Evolutionary conservation across 441 rosid species (phyloP).

Genomic region (Brassica hybrid): DNA sequence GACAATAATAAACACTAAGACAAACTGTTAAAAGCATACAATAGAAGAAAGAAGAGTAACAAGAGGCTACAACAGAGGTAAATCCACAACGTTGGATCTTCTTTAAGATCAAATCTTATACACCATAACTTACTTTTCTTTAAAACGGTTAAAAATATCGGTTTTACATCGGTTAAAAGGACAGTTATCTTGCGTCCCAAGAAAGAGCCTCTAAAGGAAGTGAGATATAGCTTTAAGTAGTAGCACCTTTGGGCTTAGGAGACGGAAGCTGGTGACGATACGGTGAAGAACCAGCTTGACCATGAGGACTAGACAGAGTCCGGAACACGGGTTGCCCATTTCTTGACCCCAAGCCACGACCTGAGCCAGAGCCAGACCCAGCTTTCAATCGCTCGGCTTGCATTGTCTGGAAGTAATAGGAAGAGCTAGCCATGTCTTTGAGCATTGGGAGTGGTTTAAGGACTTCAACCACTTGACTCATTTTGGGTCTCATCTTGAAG

Average conservation of each 20-base stretch:
- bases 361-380: conserved; percentile 68
- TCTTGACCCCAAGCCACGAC: conserved; percentile 61
- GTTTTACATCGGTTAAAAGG: background rate
- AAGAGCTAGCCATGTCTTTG: conserved; percentile 75
- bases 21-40: background rate
- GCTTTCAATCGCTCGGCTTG: conserved; percentile 55
- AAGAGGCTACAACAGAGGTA: background rate
- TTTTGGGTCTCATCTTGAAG: conserved; percentile 64
- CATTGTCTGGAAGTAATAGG: conserved; percentile 67
- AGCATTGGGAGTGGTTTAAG: conserved; percentile 68
- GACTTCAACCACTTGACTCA: conserved; percentile 66
- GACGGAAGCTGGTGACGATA: conserved; percentile 71
- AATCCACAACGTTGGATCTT: conserved; percentile 20
- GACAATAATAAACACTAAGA: background rate
- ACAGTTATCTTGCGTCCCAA: conserved; percentile 12
- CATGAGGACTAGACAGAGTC: conserved; percentile 81
- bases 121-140: conserved; percentile 14
- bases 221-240: conserved; percentile 16
- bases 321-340: conserved; percentile 66
- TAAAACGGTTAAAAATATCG: conserved; percentile 11
- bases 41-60: background rate
- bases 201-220: conserved; percentile 9
- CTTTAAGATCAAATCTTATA: background rate
- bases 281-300: conserved; percentile 68
- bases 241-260: conserved; percentile 54